Evolutionary conservation across 257 asterid species (phyloP).

Genomic region (Petrea volubilis): DNA sequence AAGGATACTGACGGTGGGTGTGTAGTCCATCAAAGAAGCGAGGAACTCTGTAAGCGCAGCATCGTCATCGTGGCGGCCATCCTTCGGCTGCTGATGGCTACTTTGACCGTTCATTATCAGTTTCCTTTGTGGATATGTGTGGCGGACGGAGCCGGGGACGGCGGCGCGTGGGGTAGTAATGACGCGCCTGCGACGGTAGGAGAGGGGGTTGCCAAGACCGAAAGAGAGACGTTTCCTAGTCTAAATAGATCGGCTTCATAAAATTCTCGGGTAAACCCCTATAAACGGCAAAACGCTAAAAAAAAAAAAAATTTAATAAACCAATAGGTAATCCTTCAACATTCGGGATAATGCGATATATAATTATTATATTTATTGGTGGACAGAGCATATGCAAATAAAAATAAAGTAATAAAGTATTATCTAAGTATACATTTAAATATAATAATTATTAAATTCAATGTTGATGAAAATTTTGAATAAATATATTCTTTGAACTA

Average conservation of each 20-base stretch:
- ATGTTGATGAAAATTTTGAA: too few species aligned
- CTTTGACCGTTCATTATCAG: conserved; percentile 54
- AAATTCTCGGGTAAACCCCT: neutral
- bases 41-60: conserved; percentile 84
- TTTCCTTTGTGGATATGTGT: neutral
- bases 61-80: conserved; percentile 85
- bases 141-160: neutral
- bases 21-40: conserved; percentile 88
- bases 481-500: too few species aligned
- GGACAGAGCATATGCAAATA: too few species aligned
- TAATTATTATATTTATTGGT: too few species aligned
- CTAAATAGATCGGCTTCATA: neutral
- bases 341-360: too few species aligned
- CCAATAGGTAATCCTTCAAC: too few species aligned
- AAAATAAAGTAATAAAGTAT: too few species aligned
- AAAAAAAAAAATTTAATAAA: too few species aligned
- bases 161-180: conserved; percentile 19
- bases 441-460: too few species aligned
- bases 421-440: too few species aligned
- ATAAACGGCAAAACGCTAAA: too few species aligned
- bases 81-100: conserved; percentile 63
- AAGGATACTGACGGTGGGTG: conserved; percentile 67
- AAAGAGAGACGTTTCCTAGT: neutral
- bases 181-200: conserved; percentile 8
- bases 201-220: neutral